Conservation (phyloP, 2,329 filamentous ascomycete species). For the Fusarium chaquense region DNA sequence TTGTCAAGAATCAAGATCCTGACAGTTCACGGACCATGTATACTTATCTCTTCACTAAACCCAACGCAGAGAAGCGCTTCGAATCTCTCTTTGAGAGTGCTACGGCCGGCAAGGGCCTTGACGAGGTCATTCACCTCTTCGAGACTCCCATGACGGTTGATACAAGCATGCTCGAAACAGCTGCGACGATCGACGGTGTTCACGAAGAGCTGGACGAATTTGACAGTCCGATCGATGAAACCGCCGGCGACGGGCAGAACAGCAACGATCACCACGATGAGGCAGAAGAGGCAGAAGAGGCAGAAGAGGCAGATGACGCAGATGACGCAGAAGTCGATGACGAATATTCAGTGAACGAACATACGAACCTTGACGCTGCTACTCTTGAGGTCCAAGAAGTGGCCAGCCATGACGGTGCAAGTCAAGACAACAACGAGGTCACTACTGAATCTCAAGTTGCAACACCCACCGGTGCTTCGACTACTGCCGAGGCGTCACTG, state of each 20-base stretch:
- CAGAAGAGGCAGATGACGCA: constrained; percentile 19
- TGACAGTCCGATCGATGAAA: constrained; percentile 44
- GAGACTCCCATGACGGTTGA: constrained; percentile 44
- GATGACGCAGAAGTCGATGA: constrained; percentile 29
- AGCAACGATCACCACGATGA: constrained; percentile 35
- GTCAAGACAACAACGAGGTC: constrained; percentile 5
- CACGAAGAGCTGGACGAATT: constrained; percentile 45
- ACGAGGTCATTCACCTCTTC: constrained; percentile 57
- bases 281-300: constrained; percentile 23
- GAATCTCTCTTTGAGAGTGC: constrained; percentile 58
- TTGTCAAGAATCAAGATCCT: constrained; percentile 59
- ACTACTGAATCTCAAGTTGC: constrained; percentile 28
- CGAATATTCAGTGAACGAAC: constrained; percentile 40
- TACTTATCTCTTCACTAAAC: constrained; percentile 57
- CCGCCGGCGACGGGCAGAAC: constrained; percentile 10
- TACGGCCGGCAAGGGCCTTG: constrained; percentile 56
- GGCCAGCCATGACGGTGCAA: neutral
- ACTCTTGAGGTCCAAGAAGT: constrained; percentile 1
- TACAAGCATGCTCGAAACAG: constrained; percentile 29
- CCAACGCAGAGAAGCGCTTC: constrained; percentile 55
- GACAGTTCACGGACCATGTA: constrained; percentile 56
- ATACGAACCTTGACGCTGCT: neutral
- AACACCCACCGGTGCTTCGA: constrained; percentile 17
- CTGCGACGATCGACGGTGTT: constrained; percentile 32
- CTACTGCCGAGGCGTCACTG: constrained; percentile 3